Evolutionary conservation across 495 filamentous ascomycete species (phyloP), one percentile per base, ranked within the genome.

Genomic region (Podospora pseudoanserina): DNA sequence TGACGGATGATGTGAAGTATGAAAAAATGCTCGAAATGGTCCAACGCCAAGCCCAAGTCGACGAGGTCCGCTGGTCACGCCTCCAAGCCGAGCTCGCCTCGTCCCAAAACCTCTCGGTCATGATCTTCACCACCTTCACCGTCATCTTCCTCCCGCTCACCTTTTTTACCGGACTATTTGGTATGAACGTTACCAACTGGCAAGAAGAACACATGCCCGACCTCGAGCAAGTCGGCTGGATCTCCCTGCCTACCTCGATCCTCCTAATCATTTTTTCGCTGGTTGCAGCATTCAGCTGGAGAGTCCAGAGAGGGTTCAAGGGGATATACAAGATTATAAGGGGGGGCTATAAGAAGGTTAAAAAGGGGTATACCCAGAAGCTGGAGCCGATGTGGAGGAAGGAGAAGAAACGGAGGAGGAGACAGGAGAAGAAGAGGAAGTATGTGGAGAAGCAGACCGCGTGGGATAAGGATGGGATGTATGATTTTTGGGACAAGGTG

Each of bases 41-140:
- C 60, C 87, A 90, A 65, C 87, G 88, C 32, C 88, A 91, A 67
- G 87, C 87, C 1, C 88, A 90, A 68, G 86, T 90, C 1, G 86
- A 89, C 71, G 88, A 91, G 67, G 85, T 88, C 6, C 86, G 87
- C 54, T 84, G 88, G 75, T 87, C 88, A 2, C 81, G 88, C 1
- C 78, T 87, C 67, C 86, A 90, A 66, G 86, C 87, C 5, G 86
- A 90, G 66, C 85, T 89, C 0, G 87, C 88, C 0, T 85, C 86
- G 34, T 84, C 83, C 53, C 88, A 90, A 70, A 87, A 86, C 53
- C 81, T 86, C 53, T 85, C 87, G 11, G 82, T 90, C 27, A 88
- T 90, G 86, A 87, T 90, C 26, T 90, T 91, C 72, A 91, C 87
- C 19, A 87, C 86, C 11, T 89, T 90, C 74, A 89, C 86, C 26